Evolutionary conservation across 1,139 yeast species (phyloP).

Genomic region (Debaryomyces sp.): DNA sequence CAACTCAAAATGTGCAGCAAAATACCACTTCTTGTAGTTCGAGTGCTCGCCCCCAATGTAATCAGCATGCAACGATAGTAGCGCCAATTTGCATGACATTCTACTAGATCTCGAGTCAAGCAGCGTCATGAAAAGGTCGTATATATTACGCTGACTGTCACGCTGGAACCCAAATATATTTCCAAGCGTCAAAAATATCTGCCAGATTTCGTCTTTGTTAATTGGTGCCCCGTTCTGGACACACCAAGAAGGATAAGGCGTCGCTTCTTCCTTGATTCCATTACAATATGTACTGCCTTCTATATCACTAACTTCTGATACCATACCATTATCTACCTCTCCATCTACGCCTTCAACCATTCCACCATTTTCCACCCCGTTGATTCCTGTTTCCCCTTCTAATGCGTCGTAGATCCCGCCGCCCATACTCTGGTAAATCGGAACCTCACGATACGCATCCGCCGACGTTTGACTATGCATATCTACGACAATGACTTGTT

Average conservation of each 20-base stretch:
- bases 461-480: background rate
- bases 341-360: background rate
- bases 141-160: slow-evolving; percentile 40
- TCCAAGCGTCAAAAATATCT: slow-evolving; percentile 24
- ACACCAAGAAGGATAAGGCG: slow-evolving; percentile 37
- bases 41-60: slow-evolving; percentile 46
- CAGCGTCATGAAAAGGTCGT: slow-evolving; percentile 40
- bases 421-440: background rate
- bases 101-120: slow-evolving; percentile 46
- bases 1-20: slow-evolving; percentile 32
- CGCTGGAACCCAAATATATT: slow-evolving; percentile 36
- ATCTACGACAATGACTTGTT: background rate
- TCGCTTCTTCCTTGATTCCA: background rate
- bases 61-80: slow-evolving; percentile 41
- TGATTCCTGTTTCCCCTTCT: background rate
- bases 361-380: background rate
- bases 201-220: slow-evolving; percentile 21
- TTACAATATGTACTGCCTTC: background rate
- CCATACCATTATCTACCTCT: background rate
- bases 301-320: background rate
- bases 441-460: background rate
- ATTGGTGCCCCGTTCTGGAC: slow-evolving; percentile 33
- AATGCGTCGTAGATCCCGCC: background rate
- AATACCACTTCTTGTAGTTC: slow-evolving; percentile 47
- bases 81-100: slow-evolving; percentile 36